Evolutionary conservation across 2,329 filamentous ascomycete genomes (phyloP).

Genomic region (Chaetomium sp.): DNA sequence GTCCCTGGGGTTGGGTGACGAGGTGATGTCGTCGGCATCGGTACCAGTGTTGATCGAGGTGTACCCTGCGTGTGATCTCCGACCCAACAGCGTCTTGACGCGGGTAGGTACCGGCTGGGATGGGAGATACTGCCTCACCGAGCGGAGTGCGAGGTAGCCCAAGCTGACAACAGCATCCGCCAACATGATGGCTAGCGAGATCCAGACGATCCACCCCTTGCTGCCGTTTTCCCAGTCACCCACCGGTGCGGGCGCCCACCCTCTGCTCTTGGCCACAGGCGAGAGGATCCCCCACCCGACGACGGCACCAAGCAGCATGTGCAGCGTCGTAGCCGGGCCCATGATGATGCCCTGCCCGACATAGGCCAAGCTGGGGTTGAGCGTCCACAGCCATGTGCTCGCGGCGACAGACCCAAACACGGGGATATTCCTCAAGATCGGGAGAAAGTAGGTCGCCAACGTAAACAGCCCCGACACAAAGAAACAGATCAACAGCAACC

Average conservation of each 20-base stretch:
- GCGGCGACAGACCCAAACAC: slow-evolving; percentile 78
- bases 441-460: slow-evolving; percentile 85
- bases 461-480: slow-evolving; percentile 68
- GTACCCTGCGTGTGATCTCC: slow-evolving; percentile 24
- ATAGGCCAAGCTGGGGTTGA: slow-evolving; percentile 97
- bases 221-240: slow-evolving; percentile 89
- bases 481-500: slow-evolving; percentile 60
- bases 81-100: slow-evolving; percentile 16
- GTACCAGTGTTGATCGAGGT: slow-evolving; percentile 10
- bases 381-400: slow-evolving; percentile 84
- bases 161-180: slow-evolving; percentile 89
- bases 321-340: slow-evolving; percentile 90
- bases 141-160: slow-evolving; percentile 69
- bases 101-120: slow-evolving; percentile 5
- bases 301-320: slow-evolving; percentile 90
- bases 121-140: slow-evolving; percentile 26
- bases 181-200: slow-evolving; percentile 94
- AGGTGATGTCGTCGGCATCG: background rate
- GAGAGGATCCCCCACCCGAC: slow-evolving; percentile 91
- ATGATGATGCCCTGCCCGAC: slow-evolving; percentile 98
- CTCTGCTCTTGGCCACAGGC: slow-evolving; percentile 78
- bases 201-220: slow-evolving; percentile 98
- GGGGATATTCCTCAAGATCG: slow-evolving; percentile 80
- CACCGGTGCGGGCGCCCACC: slow-evolving; percentile 88
- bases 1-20: background rate